phyloP scores from a whole-genome alignment of 129 eudicot genomes.

The Escallonia rubra region DNA sequence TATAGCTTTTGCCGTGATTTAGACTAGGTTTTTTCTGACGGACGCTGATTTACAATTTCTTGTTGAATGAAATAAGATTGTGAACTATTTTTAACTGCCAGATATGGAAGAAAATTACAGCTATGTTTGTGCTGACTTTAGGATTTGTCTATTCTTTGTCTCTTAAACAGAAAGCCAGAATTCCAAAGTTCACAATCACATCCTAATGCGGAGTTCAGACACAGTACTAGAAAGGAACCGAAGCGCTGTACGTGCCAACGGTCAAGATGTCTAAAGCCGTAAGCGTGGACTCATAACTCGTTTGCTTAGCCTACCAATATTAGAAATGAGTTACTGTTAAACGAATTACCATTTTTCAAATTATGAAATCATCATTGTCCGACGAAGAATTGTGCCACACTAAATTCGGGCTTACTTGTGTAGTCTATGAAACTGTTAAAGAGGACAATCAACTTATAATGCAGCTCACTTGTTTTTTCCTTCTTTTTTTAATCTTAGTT shows the following conservation, averaged over 20 bases:
- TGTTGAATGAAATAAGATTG: neutral
- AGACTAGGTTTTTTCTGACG: neutral
- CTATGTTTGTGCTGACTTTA: neutral
- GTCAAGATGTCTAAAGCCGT: slow-evolving; percentile 24
- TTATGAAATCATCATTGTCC: neutral
- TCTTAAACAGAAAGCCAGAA: neutral
- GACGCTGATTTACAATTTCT: neutral
- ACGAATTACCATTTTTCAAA: neutral
- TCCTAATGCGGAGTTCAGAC: slow-evolving; percentile 1
- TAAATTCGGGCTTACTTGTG: neutral
- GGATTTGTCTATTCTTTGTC: neutral
- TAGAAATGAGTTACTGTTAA: neutral
- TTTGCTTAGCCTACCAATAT: neutral
- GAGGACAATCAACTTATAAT: neutral
- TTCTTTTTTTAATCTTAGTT: neutral
- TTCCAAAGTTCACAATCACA: neutral
- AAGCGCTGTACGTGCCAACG: slow-evolving; percentile 24
- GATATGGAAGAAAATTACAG: neutral
- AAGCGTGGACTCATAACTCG: slow-evolving; percentile 2
- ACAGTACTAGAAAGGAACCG: neutral
- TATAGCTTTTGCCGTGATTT: neutral
- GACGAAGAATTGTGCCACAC: neutral
- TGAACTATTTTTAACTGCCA: no score
- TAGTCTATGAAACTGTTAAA: neutral
- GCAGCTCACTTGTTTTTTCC: neutral